Evolutionary conservation across 768 basidiomycete species (phyloP).

Genomic region (Leccinum subgranulosum): DNA sequence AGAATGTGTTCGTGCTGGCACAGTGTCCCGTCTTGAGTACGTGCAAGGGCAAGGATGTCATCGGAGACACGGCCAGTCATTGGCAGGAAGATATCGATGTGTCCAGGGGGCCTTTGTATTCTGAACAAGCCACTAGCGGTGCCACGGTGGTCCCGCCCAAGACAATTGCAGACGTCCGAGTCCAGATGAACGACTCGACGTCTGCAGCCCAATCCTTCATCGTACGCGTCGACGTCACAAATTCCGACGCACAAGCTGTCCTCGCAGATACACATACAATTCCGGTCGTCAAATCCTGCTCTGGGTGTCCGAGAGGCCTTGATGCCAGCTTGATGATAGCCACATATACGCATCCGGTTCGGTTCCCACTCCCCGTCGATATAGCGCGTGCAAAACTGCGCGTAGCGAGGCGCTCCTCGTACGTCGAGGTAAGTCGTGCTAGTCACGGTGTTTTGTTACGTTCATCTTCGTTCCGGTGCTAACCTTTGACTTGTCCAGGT

Average conservation of each 20-base stretch:
- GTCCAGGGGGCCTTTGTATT: not conserved
- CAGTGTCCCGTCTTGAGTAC: conserved; percentile 10
- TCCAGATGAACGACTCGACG: conserved; percentile 13
- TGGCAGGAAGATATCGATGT: not conserved
- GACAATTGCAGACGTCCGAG: not conserved
- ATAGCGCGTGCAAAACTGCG: conserved; percentile 36
- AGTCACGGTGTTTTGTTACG: not conserved
- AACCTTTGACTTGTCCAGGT: conserved; percentile 12
- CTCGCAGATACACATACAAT: conserved; percentile 9
- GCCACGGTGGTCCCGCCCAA: not conserved
- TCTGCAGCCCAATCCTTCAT: conserved; percentile 12
- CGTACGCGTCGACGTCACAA: conserved; percentile 16
- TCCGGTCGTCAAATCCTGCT: not conserved
- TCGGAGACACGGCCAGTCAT: not conserved
- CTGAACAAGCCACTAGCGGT: not conserved
- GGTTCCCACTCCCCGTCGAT: conserved; percentile 45
- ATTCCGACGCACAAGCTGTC: conserved; percentile 13
- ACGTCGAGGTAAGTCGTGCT: conserved; percentile 34
- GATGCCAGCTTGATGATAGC: conserved; percentile 13
- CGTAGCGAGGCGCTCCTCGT: conserved; percentile 50
- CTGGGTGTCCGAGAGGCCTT: not conserved
- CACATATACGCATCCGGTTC: conserved; percentile 21
- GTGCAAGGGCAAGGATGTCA: not conserved
- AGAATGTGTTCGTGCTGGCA: conserved; percentile 18
- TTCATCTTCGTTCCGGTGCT: not conserved